A percentile compares a stretch with the other conserved stretches of the same genome.
Conservation (phyloP, 192 early-diverging fungal genomes). For the Linnemannia hyalina region DNA sequence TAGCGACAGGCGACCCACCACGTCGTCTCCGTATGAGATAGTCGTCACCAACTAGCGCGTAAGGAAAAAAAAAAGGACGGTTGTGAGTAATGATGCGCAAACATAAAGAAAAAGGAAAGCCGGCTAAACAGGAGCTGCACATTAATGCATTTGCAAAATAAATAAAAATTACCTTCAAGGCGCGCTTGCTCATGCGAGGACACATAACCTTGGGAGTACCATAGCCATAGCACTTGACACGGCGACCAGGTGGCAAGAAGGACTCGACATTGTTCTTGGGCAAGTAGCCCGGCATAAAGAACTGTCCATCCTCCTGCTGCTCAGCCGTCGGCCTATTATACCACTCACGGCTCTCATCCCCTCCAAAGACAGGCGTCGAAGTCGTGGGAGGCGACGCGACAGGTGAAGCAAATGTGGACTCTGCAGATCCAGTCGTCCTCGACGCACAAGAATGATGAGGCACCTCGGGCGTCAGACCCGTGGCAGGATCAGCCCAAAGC, state of each 20-base stretch:
- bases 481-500: slow-evolving; percentile 58
- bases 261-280: slow-evolving; percentile 19
- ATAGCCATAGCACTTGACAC: slow-evolving; percentile 61
- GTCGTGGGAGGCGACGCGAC: background rate
- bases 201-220: slow-evolving; percentile 62
- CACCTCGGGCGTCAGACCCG: slow-evolving; percentile 53
- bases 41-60: slow-evolving; percentile 46
- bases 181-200: slow-evolving; percentile 56
- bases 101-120: background rate
- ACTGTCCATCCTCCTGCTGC: slow-evolving; percentile 7
- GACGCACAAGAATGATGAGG: slow-evolving; percentile 22
- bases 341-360: background rate
- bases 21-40: slow-evolving; percentile 54
- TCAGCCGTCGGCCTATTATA: background rate
- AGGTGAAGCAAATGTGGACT: background rate
- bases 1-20: slow-evolving; percentile 48
- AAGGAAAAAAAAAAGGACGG: background rate
- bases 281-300: slow-evolving; percentile 44
- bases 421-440: background rate
- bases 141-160: background rate
- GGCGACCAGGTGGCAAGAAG: slow-evolving; percentile 58
- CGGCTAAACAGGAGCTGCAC: background rate
- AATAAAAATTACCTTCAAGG: slow-evolving; percentile 37
- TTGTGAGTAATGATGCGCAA: background rate
- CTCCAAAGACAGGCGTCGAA: background rate